phyloP scores from a whole-genome alignment of 495 filamentous ascomycete species.

The Talaromyces ruber region DNA sequence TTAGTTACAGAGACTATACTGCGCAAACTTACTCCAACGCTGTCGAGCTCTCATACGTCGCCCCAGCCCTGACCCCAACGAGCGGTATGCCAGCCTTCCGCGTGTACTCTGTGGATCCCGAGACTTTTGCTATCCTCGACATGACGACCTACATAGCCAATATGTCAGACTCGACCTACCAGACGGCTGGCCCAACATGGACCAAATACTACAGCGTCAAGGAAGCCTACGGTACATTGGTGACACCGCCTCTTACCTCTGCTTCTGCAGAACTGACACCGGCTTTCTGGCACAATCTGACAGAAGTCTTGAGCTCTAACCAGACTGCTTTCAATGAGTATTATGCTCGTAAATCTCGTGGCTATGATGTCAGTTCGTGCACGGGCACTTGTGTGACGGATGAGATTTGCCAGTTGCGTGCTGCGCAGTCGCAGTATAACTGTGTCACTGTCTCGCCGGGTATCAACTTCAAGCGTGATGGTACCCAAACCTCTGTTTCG shows the following conservation, averaged over 20 bases:
- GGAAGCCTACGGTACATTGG: constrained; percentile 37
- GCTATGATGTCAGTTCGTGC: constrained; percentile 23
- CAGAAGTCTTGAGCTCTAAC: constrained; percentile 29
- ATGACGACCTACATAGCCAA: constrained; percentile 44
- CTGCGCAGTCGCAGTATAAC: constrained; percentile 25
- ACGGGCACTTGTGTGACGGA: constrained; percentile 22
- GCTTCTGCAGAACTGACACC: constrained; percentile 35
- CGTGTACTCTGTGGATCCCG: constrained; percentile 47
- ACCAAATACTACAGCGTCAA: constrained; percentile 44
- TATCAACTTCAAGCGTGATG: constrained; percentile 13
- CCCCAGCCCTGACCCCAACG: constrained; percentile 44
- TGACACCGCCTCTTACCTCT: constrained; percentile 28
- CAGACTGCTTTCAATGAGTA: constrained; percentile 27
- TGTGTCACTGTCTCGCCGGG: constrained; percentile 15
- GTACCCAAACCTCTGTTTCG: too few relatives aligned
- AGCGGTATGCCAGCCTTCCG: constrained; percentile 46
- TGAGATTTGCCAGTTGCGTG: constrained; percentile 35
- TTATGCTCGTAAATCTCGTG: constrained; percentile 27
- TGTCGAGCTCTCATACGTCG: constrained; percentile 38
- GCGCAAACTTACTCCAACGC: constrained; percentile 27
- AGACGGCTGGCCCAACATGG: constrained; percentile 35
- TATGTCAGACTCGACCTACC: constrained; percentile 33
- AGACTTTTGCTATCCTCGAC: constrained; percentile 44
- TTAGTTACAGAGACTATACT: constrained; percentile 41
- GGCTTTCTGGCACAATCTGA: constrained; percentile 53